Evolutionary conservation across 306 rosid genomes (phyloP).

Genomic region (Coriaria nepalensis): DNA sequence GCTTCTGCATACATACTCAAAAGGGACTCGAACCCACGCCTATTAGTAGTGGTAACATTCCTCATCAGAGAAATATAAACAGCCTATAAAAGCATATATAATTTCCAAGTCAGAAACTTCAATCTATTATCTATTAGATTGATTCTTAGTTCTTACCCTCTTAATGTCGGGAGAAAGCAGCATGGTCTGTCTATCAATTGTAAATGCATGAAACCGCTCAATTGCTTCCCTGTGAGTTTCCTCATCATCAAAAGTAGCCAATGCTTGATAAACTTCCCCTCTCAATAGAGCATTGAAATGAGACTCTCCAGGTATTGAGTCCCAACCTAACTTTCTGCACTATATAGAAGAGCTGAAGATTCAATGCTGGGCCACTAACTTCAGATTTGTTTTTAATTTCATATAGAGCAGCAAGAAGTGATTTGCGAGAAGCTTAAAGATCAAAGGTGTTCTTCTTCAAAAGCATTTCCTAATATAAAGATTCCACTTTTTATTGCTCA

Average conservation of each 20-base stretch:
- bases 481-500: too few relatives aligned
- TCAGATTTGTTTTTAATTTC: too few relatives aligned
- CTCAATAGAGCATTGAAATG: constrained; percentile 34
- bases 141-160: constrained; percentile 27
- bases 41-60: constrained; percentile 25
- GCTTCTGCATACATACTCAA: constrained; percentile 29
- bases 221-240: constrained; percentile 42
- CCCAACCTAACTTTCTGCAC: constrained; percentile 51
- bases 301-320: constrained; percentile 31
- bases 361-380: too few relatives aligned
- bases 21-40: constrained; percentile 31
- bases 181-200: constrained; percentile 29
- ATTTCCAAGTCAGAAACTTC: neutral
- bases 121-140: constrained; percentile 1
- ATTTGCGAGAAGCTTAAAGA: too few relatives aligned
- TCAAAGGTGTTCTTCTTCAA: too few relatives aligned
- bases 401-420: too few relatives aligned
- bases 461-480: too few relatives aligned
- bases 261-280: constrained; percentile 29
- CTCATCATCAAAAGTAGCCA: constrained; percentile 38
- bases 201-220: constrained; percentile 25
- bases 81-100: too few relatives aligned
- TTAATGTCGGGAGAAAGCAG: constrained; percentile 42
- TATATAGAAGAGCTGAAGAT: too few relatives aligned
- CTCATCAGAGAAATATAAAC: constrained; percentile 41